Evolutionary conservation across 179 eudicot genomes (phyloP).

Genomic region (Beta macrorhiza): DNA sequence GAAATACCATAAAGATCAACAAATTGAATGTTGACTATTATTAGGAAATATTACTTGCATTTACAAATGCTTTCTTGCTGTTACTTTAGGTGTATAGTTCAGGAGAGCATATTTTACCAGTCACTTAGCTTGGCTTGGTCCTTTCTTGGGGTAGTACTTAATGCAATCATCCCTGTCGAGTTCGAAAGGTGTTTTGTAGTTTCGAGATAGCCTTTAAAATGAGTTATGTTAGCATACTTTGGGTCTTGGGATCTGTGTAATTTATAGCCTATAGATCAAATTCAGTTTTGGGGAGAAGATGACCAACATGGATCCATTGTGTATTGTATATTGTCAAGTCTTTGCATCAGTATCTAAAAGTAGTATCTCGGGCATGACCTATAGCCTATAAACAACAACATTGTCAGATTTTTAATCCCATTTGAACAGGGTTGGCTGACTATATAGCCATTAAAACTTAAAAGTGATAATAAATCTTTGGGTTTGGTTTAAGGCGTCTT

Average conservation of each 20-base stretch:
- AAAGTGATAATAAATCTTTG: background rate
- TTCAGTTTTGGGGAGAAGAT: background rate
- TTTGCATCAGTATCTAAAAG: background rate
- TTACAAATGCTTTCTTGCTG: background rate
- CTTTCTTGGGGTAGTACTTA: background rate
- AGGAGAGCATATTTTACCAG: background rate
- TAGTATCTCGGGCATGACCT: background rate
- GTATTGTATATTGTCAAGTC: background rate
- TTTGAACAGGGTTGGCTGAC: too few relatives aligned
- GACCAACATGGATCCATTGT: background rate
- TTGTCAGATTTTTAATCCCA: too few relatives aligned
- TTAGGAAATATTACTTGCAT: background rate
- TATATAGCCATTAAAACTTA: too few relatives aligned
- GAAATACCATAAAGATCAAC: background rate
- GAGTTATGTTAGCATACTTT: background rate
- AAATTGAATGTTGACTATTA: background rate
- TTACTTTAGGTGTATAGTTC: background rate
- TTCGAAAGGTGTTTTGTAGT: background rate
- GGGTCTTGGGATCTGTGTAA: background rate
- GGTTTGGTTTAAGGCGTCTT: background rate
- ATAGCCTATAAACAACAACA: too few relatives aligned
- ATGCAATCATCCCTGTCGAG: too few relatives aligned
- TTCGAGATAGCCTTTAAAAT: background rate
- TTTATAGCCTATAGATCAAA: background rate
- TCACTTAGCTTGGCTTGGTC: background rate